A percentile compares a stretch with the other conserved stretches of the same genome.
Conservation (phyloP, 179 eudicot species). For the Silene noctiflora region DNA sequence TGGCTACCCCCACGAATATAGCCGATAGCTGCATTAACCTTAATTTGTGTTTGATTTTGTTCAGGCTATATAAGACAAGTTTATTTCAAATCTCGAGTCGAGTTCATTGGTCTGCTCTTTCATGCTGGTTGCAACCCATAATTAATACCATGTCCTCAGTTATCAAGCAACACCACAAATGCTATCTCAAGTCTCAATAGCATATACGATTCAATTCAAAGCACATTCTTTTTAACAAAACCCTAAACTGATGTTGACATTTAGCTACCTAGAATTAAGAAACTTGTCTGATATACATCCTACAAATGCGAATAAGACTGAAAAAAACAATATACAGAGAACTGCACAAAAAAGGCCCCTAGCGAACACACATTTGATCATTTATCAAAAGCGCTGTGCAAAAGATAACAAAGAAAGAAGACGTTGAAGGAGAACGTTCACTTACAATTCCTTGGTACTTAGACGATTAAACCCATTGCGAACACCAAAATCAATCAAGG, state of each 20-base stretch:
- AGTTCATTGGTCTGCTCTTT: no score
- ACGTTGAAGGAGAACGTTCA: not conserved
- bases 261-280: not conserved
- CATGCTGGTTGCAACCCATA: no score
- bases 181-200: not conserved
- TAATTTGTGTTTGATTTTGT: no score
- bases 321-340: not conserved
- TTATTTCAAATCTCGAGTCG: no score
- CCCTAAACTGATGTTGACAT: not conserved
- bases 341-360: conserved; percentile 12
- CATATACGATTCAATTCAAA: not conserved
- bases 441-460: not conserved
- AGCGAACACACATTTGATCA: not conserved
- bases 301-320: not conserved
- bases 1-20: no score
- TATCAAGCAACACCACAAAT: not conserved
- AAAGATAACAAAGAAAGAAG: not conserved
- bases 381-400: not conserved
- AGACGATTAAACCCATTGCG: not conserved
- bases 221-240: not conserved
- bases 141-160: not conserved
- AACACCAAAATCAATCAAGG: conserved; percentile 6
- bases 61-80: no score
- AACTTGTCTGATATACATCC: not conserved
- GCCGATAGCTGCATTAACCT: no score